phyloP scores from a whole-genome alignment of 345 rosid species.

The Rhodomyrtus tomentosa region DNA sequence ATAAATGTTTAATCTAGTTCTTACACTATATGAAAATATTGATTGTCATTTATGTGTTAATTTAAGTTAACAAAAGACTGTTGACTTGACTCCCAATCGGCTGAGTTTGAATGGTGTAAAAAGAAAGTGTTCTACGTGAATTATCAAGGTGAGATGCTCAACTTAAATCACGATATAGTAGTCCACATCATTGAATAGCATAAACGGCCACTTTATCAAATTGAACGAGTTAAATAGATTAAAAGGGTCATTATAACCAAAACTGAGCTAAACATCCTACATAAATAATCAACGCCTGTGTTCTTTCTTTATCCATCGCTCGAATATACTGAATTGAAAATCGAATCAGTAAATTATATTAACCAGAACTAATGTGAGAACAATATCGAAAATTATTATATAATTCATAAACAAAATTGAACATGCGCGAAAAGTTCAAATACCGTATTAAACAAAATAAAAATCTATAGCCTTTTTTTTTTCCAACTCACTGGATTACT shows the following conservation, averaged over 20 bases:
- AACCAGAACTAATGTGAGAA: rapidly evolving
- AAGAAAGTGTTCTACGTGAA: too few species aligned
- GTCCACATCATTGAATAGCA: too few species aligned
- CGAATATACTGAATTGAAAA: not conserved
- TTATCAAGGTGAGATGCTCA: too few species aligned
- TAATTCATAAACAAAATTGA: rapidly evolving
- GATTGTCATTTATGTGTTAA: rapidly evolving
- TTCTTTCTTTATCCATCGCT: too few species aligned
- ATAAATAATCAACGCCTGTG: not conserved
- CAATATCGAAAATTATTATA: rapidly evolving
- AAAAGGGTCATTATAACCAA: not conserved
- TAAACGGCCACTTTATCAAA: not conserved
- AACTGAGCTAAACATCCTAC: not conserved
- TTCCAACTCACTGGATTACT: not conserved
- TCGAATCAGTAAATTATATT: not conserved
- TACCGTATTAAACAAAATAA: rapidly evolving
- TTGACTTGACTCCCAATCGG: rapidly evolving
- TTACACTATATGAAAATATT: not conserved
- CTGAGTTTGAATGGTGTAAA: not conserved
- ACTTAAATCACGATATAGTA: too few species aligned
- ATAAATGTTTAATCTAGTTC: not conserved
- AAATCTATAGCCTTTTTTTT: not conserved
- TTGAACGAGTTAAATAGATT: not conserved
- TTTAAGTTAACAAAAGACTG: not conserved
- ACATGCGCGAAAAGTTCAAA: rapidly evolving